These are phyloP conservation scores for Pleurotus pulmonarius DNA, from an alignment of 768 basidiomycete species.

Conservation along the genomic window DNA sequence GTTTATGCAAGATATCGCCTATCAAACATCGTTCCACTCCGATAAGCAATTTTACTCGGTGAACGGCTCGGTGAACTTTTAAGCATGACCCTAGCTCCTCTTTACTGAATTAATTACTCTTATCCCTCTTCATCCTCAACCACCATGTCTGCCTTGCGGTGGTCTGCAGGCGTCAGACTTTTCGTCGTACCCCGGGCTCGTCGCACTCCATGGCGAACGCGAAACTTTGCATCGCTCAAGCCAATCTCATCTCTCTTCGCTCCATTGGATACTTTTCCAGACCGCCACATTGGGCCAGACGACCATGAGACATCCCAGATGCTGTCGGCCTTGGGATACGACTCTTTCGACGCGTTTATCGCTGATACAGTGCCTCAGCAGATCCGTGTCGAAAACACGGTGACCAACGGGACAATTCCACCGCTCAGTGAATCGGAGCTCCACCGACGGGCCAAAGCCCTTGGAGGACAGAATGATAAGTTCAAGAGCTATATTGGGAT, in stretches of 20 bases:
- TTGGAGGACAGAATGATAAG: slow-evolving; percentile 76
- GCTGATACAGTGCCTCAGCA: slow-evolving; percentile 74
- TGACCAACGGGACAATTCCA: slow-evolving; percentile 68
- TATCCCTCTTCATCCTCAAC: slow-evolving; percentile 21
- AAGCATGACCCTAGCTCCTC: slow-evolving; percentile 22
- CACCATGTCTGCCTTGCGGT: slow-evolving; percentile 30
- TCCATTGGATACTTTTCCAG: slow-evolving; percentile 84
- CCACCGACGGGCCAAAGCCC: slow-evolving; percentile 62
- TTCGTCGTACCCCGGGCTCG: slow-evolving; percentile 12
- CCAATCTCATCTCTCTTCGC: slow-evolving; percentile 66
- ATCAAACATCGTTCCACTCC: slow-evolving; percentile 6
- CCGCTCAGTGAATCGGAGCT: slow-evolving; percentile 87
- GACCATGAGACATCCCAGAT: slow-evolving; percentile 74
- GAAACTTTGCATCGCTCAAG: slow-evolving; percentile 59
- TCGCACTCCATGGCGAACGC: slow-evolving; percentile 16
- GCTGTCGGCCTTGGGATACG: slow-evolving; percentile 81
- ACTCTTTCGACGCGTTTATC: slow-evolving; percentile 87
- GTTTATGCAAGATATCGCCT: background rate
- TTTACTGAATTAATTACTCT: slow-evolving; percentile 13
- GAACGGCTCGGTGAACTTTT: slow-evolving; percentile 51
- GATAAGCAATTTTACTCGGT: slow-evolving; percentile 41
- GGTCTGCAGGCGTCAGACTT: slow-evolving; percentile 16
- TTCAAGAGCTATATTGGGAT: slow-evolving; percentile 96
- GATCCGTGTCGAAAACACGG: slow-evolving; percentile 63
- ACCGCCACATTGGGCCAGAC: slow-evolving; percentile 92